Evolutionary conservation across 1,284 basidiomycete genomes (phyloP), one percentile per base, ranked within the genome.

Genomic region (Heterobasidion parviporum): DNA sequence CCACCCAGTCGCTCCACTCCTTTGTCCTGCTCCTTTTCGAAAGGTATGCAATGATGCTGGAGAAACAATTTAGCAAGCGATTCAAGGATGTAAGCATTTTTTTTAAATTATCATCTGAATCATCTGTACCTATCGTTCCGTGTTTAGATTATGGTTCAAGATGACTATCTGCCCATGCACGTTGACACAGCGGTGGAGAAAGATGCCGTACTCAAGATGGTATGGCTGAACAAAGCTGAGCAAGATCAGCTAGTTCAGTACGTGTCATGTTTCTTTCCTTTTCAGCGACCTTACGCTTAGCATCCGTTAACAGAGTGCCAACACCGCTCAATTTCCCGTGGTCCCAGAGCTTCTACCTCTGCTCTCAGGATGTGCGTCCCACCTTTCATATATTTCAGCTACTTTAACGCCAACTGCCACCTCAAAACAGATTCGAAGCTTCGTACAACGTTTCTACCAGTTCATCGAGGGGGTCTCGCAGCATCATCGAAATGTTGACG

Each of bases 381-480:
- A 15, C 26, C 16, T 18, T 7, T 20, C 16, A 50, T 33, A 14
- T 44, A 14, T 7, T 3, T 16, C 66, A 49, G n/a, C 15, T 18
- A 8, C 51, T 54, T 34, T 33, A 47, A 35, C 44, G 20, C 43
- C 46, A 20, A 32, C 47, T 54, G 43, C 54, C 56, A 5, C 55
- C 48, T 15, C 18, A 10, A 26, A 14, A 8, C 15, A 92, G 85
- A 94, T 99, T 58, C 87, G 94, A 41, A 83, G 81, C 52, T 97
- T 97, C 65, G 92, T 98, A 33, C 91, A 96, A 63, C 93, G 94
- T 65, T 99, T 98, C 74, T 98, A 98, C 69, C 86, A 92, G 43
- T 99, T 98, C 68, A 87, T 94, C 0, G 96, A 98, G 62, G 96
- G 95, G 2, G 91, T 97, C 8, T 85, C 88, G 1, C 91, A 96